These are phyloP conservation scores for Sclerotinia subarctica DNA, from an alignment of 2,329 filamentous ascomycete species.

Conservation along the genomic window DNA sequence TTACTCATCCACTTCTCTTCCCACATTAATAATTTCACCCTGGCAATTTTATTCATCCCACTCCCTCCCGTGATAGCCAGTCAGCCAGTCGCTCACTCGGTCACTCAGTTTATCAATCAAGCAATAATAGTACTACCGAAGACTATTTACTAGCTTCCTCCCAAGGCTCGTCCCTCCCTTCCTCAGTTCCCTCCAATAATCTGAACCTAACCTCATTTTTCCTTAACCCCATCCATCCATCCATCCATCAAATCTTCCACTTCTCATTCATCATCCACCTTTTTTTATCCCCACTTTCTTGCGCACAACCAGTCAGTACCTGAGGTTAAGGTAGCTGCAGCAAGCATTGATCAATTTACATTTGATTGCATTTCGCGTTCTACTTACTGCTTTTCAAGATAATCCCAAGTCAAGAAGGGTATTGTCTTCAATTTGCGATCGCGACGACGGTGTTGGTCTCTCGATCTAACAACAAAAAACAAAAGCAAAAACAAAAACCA, in stretches of 20 bases:
- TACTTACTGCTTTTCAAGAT: background rate
- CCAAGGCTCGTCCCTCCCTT: background rate
- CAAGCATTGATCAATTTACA: constrained; percentile 16
- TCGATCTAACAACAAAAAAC: background rate
- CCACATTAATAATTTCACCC: background rate
- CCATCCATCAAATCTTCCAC: background rate
- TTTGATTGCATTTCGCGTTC: constrained; percentile 10
- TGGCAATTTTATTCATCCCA: rapidly evolving
- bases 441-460: constrained; percentile 5
- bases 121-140: too few relatives aligned
- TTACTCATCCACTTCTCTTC: background rate
- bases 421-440: background rate
- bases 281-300: constrained; percentile 19
- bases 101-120: too few relatives aligned
- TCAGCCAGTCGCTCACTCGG: background rate
- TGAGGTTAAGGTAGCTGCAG: constrained; percentile 20
- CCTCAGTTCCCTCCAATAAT: background rate
- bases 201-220: background rate
- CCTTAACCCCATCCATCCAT: background rate
- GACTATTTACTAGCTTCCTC: background rate
- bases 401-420: background rate
- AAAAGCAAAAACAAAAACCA: too few relatives aligned
- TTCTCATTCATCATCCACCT: constrained; percentile 16
- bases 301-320: constrained; percentile 16
- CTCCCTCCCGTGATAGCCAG: background rate